Percentiles rank a stretch among this genome's conserved stretches.
Conservation (phyloP, 2,329 filamentous ascomycete genomes). For the Cladosporium austrohemisphaericum region DNA sequence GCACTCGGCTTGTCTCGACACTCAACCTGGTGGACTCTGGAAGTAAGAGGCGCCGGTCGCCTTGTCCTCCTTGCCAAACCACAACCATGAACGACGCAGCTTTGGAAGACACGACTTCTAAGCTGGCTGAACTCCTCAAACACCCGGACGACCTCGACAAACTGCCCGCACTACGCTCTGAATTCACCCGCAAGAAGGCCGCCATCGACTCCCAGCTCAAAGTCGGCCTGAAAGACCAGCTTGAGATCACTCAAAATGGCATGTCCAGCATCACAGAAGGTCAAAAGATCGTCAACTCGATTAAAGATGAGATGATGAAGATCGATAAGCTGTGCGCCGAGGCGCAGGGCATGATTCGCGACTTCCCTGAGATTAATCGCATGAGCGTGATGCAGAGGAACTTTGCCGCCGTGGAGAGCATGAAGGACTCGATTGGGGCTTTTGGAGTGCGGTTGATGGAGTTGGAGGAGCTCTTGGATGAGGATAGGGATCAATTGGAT, state of each 20-base stretch:
- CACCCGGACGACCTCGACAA: slow-evolving; percentile 98
- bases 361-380: slow-evolving; percentile 89
- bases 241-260: slow-evolving; percentile 89
- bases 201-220: slow-evolving; percentile 88
- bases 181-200: slow-evolving; percentile 91
- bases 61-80: background rate
- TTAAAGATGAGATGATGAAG: slow-evolving; percentile 98
- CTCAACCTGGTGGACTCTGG: background rate
- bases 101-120: slow-evolving; percentile 41
- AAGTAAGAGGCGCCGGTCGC: slow-evolving; percentile 9
- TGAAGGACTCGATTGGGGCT: slow-evolving; percentile 84
- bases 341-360: slow-evolving; percentile 93
- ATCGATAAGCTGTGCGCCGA: slow-evolving; percentile 97
- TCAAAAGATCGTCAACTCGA: slow-evolving; percentile 84
- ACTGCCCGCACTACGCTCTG: slow-evolving; percentile 80
- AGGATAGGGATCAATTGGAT: slow-evolving; percentile 81
- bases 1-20: no score
- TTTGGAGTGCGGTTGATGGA: slow-evolving; percentile 74
- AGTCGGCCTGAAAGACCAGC: slow-evolving; percentile 81
- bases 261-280: slow-evolving; percentile 86
- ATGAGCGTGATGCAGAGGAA: slow-evolving; percentile 94
- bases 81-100: slow-evolving; percentile 29
- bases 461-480: slow-evolving; percentile 72
- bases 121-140: slow-evolving; percentile 87
- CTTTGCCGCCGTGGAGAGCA: slow-evolving; percentile 88